These are phyloP conservation scores for Marchantia paleacea DNA, from an alignment of 225 moss, liverwort and hornwort species.

Conservation along the genomic window DNA sequence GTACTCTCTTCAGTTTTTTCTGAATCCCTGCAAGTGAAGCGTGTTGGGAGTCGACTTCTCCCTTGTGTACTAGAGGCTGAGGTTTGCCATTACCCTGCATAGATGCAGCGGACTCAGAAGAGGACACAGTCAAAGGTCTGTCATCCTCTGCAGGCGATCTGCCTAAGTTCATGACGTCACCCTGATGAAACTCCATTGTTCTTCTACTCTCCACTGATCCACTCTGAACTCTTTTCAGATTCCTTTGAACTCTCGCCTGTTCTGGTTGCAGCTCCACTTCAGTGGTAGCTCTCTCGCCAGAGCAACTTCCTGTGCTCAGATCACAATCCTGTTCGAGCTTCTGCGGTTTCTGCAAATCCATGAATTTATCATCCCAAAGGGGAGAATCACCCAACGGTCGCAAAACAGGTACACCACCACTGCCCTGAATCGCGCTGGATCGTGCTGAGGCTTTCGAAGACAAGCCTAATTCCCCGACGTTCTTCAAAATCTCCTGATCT, in stretches of 20 bases:
- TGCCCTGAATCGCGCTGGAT: background rate
- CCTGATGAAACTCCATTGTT: constrained; percentile 1
- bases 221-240: constrained; percentile 12
- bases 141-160: background rate
- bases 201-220: constrained; percentile 4
- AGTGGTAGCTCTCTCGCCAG: background rate
- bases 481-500: constrained; percentile 8
- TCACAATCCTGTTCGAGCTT: background rate
- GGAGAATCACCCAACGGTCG: background rate
- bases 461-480: background rate
- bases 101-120: constrained; percentile 9
- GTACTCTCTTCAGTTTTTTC: constrained; percentile 9
- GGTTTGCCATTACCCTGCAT: background rate
- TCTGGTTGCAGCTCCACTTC: background rate
- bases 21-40: background rate
- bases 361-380: constrained; percentile 8
- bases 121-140: background rate
- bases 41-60: background rate
- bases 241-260: background rate
- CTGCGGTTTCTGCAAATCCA: background rate
- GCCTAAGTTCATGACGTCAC: constrained; percentile 5
- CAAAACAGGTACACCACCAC: too few relatives aligned
- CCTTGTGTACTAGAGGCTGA: background rate
- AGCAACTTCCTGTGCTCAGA: background rate
- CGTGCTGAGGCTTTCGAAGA: background rate